A percentile compares a stretch with the other conserved stretches of the same genome.
Conservation (phyloP, 129 eudicot species). For the Centaurea solstitialis region DNA sequence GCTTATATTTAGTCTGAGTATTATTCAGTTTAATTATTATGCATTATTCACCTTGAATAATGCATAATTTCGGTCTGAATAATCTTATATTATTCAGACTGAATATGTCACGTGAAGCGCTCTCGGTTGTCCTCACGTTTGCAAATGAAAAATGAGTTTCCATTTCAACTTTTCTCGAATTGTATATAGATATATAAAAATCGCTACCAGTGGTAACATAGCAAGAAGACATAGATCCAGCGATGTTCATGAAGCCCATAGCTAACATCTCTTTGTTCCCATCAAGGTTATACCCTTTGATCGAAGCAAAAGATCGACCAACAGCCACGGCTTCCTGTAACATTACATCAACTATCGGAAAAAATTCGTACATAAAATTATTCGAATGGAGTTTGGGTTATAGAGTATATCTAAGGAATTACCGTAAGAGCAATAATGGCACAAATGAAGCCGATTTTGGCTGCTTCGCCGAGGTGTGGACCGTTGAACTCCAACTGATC, state of each 20-base stretch:
- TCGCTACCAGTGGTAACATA: conserved; percentile 62
- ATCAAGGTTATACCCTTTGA: conserved; percentile 65
- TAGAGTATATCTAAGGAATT: conserved; percentile 13
- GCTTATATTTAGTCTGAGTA: too few relatives aligned
- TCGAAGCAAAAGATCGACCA: conserved; percentile 70
- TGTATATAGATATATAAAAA: too few relatives aligned
- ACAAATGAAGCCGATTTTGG: conserved; percentile 64
- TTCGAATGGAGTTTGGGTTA: background rate
- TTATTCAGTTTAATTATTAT: too few relatives aligned
- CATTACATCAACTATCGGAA: background rate
- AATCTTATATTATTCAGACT: too few relatives aligned
- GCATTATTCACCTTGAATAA: too few relatives aligned
- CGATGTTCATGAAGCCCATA: conserved; percentile 75
- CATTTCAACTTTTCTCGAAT: too few relatives aligned
- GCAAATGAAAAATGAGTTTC: too few relatives aligned
- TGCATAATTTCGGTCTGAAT: too few relatives aligned
- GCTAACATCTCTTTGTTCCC: conserved; percentile 91
- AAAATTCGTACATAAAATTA: background rate
- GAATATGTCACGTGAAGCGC: too few relatives aligned
- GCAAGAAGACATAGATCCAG: conserved; percentile 79
- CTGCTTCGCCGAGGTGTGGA: conserved; percentile 50
- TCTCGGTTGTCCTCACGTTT: too few relatives aligned
- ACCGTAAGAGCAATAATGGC: conserved; percentile 64
- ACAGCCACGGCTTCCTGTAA: conserved; percentile 83
- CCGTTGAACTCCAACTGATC: conserved; percentile 49